phyloP scores from a whole-genome alignment of 352 stramenopile species.

The Globisporangium orthogonon region DNA sequence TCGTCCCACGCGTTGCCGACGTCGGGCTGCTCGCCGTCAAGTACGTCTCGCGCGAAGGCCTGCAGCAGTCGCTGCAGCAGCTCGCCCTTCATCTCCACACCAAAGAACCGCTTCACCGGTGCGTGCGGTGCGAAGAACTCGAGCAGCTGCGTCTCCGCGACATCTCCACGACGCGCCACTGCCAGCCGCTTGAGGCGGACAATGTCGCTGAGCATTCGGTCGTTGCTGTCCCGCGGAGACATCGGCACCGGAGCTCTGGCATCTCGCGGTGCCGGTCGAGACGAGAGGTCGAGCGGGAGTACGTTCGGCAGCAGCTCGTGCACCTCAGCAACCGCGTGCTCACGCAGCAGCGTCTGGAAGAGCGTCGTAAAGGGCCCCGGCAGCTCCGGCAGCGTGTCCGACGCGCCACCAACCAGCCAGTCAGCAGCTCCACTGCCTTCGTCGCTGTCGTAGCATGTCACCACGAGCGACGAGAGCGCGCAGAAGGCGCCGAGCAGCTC shows the following conservation, averaged over 20 bases:
- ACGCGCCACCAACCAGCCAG: background rate
- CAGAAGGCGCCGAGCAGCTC: conserved; percentile 37
- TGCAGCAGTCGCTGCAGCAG: conserved; percentile 37
- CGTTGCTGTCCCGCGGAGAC: background rate
- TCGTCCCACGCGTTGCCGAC: conserved; percentile 64
- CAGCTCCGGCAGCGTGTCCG: conserved; percentile 3
- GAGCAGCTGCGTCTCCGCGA: conserved; percentile 3
- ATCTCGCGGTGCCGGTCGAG: conserved; percentile 13
- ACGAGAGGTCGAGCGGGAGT: conserved; percentile 46
- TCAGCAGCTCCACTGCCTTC: background rate
- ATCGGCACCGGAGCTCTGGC: conserved; percentile 1
- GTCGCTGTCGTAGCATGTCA: conserved; percentile 29
- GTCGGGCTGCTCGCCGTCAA: conserved; percentile 32
- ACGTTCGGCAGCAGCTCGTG: conserved; percentile 54
- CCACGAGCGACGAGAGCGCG: conserved; percentile 57
- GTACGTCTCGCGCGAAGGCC: conserved; percentile 20
- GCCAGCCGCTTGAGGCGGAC: conserved; percentile 31
- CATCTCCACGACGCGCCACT: conserved; percentile 10
- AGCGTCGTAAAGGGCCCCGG: conserved; percentile 37
- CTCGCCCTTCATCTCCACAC: conserved; percentile 49
- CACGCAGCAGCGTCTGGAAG: conserved; percentile 34
- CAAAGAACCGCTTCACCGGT: conserved; percentile 60
- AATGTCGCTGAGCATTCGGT: conserved; percentile 20
- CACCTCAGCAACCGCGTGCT: conserved; percentile 42
- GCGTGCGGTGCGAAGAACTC: conserved; percentile 27